These are phyloP conservation scores for Yamadazyma tumulicola DNA, from an alignment of 805 yeast genomes.

Conservation along the genomic window DNA sequence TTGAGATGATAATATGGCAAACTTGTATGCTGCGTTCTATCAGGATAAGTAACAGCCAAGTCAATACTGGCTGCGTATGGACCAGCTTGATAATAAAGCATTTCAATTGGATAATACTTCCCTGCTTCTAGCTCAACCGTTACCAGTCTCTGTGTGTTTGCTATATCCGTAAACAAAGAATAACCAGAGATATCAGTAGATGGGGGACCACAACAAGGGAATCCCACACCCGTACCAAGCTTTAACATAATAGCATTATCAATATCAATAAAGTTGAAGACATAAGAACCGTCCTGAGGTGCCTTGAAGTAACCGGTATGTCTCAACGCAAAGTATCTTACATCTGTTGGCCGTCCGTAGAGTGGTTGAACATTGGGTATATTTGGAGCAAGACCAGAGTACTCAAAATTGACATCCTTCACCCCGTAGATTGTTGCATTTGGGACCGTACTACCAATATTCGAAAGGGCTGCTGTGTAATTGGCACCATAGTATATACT, in stretches of 20 bases:
- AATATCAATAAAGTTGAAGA: not conserved
- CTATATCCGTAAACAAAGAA: no score
- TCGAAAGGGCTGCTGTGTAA: no score
- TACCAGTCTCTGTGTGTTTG: no score
- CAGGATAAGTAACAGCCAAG: no score
- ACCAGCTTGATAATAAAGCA: not conserved
- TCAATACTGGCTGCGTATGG: not conserved
- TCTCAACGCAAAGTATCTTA: conserved; percentile 2
- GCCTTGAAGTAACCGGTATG: conserved; percentile 6
- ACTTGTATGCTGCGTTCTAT: not conserved
- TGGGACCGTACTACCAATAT: no score
- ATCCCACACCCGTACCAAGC: conserved; percentile 5
- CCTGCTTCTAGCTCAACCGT: conserved; percentile 1
- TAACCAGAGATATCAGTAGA: not conserved
- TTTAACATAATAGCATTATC: conserved; percentile 2
- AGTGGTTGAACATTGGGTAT: no score
- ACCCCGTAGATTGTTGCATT: no score
- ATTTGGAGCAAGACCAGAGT: no score
- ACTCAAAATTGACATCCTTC: no score
- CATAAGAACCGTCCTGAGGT: conserved; percentile 4
- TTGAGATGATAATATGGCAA: not conserved
- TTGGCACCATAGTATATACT: no score
- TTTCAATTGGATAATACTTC: conserved; percentile 1
- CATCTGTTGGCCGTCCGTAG: conserved; percentile 3
- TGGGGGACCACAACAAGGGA: conserved; percentile 4